These are phyloP conservation scores for Auxenochlorella pyrenoidosa DNA, from an alignment of 139 green algal species.

Conservation along the genomic window DNA sequence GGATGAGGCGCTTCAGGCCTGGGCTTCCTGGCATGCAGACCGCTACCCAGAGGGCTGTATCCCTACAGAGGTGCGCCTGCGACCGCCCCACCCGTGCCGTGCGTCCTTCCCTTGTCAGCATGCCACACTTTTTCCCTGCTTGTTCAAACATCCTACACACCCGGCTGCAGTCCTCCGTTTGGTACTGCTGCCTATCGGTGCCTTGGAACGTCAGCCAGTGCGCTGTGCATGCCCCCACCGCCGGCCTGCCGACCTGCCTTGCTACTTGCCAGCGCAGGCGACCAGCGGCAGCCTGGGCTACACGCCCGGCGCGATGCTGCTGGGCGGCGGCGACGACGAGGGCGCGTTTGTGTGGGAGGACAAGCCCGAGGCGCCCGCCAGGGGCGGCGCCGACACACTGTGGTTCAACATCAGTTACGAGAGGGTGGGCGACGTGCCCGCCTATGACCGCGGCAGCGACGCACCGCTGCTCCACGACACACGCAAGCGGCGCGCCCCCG, in stretches of 20 bases:
- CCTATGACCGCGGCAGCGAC: slow-evolving; percentile 37
- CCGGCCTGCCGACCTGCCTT: no score
- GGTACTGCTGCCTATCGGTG: no score
- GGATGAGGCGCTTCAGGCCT: slow-evolving; percentile 21
- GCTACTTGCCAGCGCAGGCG: not conserved
- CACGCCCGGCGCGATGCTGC: not conserved
- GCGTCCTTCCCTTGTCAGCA: no score
- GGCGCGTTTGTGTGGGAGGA: slow-evolving; percentile 33
- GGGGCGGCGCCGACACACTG: not conserved
- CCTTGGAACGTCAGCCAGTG: no score
- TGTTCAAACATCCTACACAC: no score
- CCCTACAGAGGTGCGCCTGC: not conserved
- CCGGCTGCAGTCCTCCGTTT: no score
- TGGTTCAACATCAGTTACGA: slow-evolving; percentile 49
- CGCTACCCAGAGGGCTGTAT: slow-evolving; percentile 12
- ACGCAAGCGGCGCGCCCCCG: not conserved
- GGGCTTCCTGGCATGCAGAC: slow-evolving; percentile 28
- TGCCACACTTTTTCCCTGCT: no score
- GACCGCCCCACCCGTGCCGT: no score
- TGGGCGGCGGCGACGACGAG: not conserved
- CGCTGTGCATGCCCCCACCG: no score
- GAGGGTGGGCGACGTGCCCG: slow-evolving; percentile 39
- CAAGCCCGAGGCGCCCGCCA: not conserved
- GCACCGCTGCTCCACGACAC: not conserved
- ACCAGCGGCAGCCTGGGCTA: slow-evolving; percentile 2